phyloP scores from a whole-genome alignment of 768 basidiomycete genomes.

The Punctularia strigosozonata region DNA sequence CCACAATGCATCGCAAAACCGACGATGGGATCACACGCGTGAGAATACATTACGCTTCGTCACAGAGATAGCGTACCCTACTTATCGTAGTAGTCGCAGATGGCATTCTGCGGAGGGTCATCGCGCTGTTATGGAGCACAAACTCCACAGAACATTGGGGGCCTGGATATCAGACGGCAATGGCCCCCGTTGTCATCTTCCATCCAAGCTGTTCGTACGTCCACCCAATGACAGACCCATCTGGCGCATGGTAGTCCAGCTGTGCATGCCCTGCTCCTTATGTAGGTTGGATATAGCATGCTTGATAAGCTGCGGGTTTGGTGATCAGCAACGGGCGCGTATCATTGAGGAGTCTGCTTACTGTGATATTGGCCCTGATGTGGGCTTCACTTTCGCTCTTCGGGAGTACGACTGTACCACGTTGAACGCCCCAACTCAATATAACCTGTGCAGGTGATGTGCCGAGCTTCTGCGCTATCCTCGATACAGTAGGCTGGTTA shows the following conservation, averaged over 20 bases:
- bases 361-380: slow-evolving; percentile 40
- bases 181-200: too few relatives aligned
- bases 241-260: slow-evolving; percentile 15
- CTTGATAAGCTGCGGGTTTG: slow-evolving; percentile 23
- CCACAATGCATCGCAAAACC: neutral
- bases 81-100: too few relatives aligned
- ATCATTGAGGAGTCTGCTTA: too few relatives aligned
- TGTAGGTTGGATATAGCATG: slow-evolving; percentile 32
- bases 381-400: slow-evolving; percentile 36
- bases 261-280: slow-evolving; percentile 26
- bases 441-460: slow-evolving; percentile 38
- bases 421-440: slow-evolving; percentile 46
- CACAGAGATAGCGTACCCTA: too few relatives aligned
- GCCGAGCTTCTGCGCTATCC: slow-evolving; percentile 27
- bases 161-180: too few relatives aligned
- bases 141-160: too few relatives aligned
- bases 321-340: too few relatives aligned
- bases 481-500: slow-evolving; percentile 18
- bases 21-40: neutral
- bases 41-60: too few relatives aligned
- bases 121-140: too few relatives aligned
- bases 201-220: slow-evolving; percentile 32
- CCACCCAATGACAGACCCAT: slow-evolving; percentile 27
- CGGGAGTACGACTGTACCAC: slow-evolving; percentile 42
- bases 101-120: too few relatives aligned